Conservation (phyloP, 140 eudicot species). For the Cichorium intybus region DNA sequence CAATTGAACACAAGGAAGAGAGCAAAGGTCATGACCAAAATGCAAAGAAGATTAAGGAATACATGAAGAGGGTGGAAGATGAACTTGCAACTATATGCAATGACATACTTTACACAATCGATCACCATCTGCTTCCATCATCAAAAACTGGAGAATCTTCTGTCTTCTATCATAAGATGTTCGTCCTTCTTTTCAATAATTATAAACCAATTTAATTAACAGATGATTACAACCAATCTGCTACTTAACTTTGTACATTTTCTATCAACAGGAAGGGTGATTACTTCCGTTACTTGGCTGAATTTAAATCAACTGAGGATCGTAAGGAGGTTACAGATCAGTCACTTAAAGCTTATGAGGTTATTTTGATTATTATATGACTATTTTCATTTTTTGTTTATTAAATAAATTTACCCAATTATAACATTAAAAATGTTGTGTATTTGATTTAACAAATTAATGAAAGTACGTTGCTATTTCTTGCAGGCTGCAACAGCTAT, state of each 20-base stretch:
- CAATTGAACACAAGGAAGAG: conserved; percentile 46
- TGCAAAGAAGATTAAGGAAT: conserved; percentile 42
- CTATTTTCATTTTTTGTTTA: too few species aligned
- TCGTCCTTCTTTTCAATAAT: background rate
- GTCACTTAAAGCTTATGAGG: conserved; percentile 54
- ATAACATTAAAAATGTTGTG: too few species aligned
- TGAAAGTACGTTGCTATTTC: background rate
- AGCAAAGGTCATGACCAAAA: conserved; percentile 47
- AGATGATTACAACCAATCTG: too few species aligned
- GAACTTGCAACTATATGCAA: conserved; percentile 46
- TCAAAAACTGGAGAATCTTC: conserved; percentile 45
- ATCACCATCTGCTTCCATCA: conserved; percentile 47
- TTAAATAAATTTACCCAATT: too few species aligned
- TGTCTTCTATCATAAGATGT: conserved; percentile 49
- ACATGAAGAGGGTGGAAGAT: conserved; percentile 46
- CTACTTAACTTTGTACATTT: background rate
- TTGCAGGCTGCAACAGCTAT: conserved; percentile 46
- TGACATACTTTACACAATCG: conserved; percentile 42
- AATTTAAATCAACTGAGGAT: conserved; percentile 41
- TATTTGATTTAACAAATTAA: background rate
- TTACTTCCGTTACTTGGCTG: conserved; percentile 45
- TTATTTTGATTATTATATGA: too few species aligned
- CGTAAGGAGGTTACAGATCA: conserved; percentile 42
- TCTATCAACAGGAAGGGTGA: conserved; percentile 41
- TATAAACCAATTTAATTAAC: too few species aligned